These are phyloP conservation scores for Magnusiomyces sp. DNA, from an alignment of 1,139 yeast genomes.

Conservation along the genomic window DNA sequence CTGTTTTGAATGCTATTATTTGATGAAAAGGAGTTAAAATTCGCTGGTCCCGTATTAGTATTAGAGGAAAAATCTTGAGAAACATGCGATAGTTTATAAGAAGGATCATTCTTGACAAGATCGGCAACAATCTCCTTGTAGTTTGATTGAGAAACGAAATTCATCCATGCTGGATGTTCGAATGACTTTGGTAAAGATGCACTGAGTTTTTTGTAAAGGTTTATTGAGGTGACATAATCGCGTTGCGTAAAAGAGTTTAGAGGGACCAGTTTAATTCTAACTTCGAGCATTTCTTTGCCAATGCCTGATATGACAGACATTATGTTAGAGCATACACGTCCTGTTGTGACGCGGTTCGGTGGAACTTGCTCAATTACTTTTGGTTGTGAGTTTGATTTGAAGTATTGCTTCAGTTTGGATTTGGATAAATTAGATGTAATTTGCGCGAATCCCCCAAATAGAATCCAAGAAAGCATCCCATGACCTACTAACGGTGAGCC, in stretches of 20 bases:
- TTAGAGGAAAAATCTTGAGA: neutral
- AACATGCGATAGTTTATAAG: too few species aligned
- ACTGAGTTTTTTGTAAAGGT: constrained; percentile 17
- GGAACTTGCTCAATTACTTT: neutral
- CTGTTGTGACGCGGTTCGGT: constrained; percentile 5
- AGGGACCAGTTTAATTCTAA: constrained; percentile 21
- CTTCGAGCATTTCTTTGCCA: constrained; percentile 14
- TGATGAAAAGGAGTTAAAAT: neutral
- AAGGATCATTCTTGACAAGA: too few species aligned
- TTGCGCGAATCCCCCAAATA: neutral
- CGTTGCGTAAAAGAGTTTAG: constrained; percentile 16
- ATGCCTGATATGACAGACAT: constrained; percentile 12
- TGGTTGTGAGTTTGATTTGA: neutral
- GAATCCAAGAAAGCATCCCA: constrained; percentile 25
- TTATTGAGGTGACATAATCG: constrained; percentile 17
- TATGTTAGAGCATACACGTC: constrained; percentile 12
- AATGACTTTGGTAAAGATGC: constrained; percentile 16
- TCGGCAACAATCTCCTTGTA: neutral
- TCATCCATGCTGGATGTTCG: constrained; percentile 20
- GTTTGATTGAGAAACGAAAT: constrained; percentile 13
- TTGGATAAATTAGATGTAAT: neutral
- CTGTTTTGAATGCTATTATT: neutral
- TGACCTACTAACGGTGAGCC: constrained; percentile 35
- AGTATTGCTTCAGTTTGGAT: neutral
- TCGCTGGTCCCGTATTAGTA: constrained; percentile 9